phyloP scores from a whole-genome alignment of 768 basidiomycete species.

The Pulveroboletus sp. region DNA sequence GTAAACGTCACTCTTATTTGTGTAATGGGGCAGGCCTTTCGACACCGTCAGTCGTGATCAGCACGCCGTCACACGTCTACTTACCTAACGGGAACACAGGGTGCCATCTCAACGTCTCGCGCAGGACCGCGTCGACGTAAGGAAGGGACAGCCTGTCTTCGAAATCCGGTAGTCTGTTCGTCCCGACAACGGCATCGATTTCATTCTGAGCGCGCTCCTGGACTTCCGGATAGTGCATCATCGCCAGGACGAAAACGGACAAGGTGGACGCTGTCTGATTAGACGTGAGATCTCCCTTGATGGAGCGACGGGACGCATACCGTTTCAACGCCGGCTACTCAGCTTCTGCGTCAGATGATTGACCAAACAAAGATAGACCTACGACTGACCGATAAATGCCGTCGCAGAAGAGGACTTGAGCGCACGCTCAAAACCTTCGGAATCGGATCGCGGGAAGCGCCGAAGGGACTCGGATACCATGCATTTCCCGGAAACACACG shows the following conservation, averaged over 20 bases:
- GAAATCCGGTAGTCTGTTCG: conserved; percentile 23
- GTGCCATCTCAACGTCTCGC: conserved; percentile 33
- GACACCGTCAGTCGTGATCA: not conserved
- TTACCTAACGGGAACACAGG: conserved; percentile 30
- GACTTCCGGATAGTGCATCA: conserved; percentile 32
- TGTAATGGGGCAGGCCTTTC: conserved; percentile 28
- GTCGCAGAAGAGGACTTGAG: conserved; percentile 30
- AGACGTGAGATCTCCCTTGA: not conserved
- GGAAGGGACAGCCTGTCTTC: conserved; percentile 27
- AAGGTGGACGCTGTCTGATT: conserved; percentile 32
- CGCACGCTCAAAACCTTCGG: conserved; percentile 24
- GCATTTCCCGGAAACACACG: conserved; percentile 22
- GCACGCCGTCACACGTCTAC: not conserved
- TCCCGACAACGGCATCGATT: conserved; percentile 31
- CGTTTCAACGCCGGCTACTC: conserved; percentile 28
- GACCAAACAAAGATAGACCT: not conserved
- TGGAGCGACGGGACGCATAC: conserved; percentile 9
- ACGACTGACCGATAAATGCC: conserved; percentile 28
- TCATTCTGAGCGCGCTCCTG: conserved; percentile 33
- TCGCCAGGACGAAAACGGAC: conserved; percentile 29
- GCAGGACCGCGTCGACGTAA: conserved; percentile 31
- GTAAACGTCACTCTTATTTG: conserved; percentile 24
- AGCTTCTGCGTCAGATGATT: conserved; percentile 1
- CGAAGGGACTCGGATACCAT: conserved; percentile 30
- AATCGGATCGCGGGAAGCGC: conserved; percentile 12